Evolutionary conservation across 345 rosid species (phyloP).

Genomic region (Eucalyptus marginata): DNA sequence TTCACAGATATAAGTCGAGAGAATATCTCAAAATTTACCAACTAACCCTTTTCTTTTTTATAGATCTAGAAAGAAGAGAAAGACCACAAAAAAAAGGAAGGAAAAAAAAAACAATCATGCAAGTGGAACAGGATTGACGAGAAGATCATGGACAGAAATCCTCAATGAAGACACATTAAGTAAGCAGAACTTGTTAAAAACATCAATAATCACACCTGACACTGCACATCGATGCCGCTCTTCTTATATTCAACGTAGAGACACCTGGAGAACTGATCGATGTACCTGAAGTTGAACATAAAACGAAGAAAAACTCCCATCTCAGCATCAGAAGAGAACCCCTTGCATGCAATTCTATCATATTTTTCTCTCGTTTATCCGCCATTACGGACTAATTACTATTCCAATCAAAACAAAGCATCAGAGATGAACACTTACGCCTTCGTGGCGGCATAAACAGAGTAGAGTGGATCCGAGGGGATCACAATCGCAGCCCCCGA

Average conservation of each 20-base stretch:
- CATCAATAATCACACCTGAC: slow-evolving; percentile 5
- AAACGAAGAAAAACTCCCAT: not conserved
- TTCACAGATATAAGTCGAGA: not conserved
- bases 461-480: slow-evolving; percentile 95
- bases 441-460: slow-evolving; percentile 85
- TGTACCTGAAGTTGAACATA: slow-evolving; percentile 33
- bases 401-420: not conserved
- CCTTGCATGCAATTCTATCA: too few relatives aligned
- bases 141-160: not conserved
- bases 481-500: slow-evolving; percentile 87
- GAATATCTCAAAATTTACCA: not conserved
- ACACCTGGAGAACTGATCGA: slow-evolving; percentile 89
- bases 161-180: not conserved
- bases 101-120: not conserved
- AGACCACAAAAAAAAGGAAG: not conserved
- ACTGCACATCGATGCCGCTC: slow-evolving; percentile 59
- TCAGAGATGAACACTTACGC: slow-evolving; percentile 36
- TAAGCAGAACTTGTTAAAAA: not conserved
- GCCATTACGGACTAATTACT: not conserved
- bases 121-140: not conserved
- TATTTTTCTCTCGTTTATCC: not conserved
- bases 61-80: not conserved
- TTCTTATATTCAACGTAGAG: slow-evolving; percentile 89
- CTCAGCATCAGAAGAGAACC: not conserved
- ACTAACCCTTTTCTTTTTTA: not conserved